Conservation (phyloP, 1,284 basidiomycete species). For the Boletus sp. region DNA sequence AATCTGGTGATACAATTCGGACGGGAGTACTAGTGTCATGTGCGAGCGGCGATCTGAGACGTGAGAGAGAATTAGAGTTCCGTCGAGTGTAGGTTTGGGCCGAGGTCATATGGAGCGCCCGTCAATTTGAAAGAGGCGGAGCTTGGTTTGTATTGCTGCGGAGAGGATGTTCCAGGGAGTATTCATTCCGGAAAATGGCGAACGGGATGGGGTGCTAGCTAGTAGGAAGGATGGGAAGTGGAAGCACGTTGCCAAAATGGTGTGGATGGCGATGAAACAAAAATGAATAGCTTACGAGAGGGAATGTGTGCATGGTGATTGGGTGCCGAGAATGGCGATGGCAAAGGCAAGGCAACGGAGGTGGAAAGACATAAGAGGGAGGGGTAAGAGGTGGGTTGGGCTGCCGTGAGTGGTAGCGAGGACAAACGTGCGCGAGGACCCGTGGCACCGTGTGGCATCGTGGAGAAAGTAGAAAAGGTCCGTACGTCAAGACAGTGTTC, state of each 20-base stretch:
- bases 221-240: not conserved
- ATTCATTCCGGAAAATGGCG: conserved; percentile 3
- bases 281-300: conserved; percentile 18
- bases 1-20: too few species aligned
- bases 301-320: conserved; percentile 21
- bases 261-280: conserved; percentile 9
- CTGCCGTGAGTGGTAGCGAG: conserved; percentile 16
- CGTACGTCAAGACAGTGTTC: conserved; percentile 15
- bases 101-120: conserved; percentile 1
- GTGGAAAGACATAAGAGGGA: conserved; percentile 1
- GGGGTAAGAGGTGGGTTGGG: not conserved
- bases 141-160: conserved; percentile 11
- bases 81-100: not conserved
- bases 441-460: conserved; percentile 30
- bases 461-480: conserved; percentile 26
- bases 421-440: conserved; percentile 36
- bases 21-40: not conserved
- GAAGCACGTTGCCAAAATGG: conserved; percentile 22
- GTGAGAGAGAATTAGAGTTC: conserved; percentile 22
- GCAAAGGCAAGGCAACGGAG: conserved; percentile 13
- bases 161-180: not conserved
- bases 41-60: conserved; percentile 1
- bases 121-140: conserved; percentile 25
- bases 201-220: not conserved
- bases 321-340: conserved; percentile 17